Base-by-base conservation (phyloP, 2,329 filamentous ascomycete genomes). In the Sclerotinia subarctica region DNA sequence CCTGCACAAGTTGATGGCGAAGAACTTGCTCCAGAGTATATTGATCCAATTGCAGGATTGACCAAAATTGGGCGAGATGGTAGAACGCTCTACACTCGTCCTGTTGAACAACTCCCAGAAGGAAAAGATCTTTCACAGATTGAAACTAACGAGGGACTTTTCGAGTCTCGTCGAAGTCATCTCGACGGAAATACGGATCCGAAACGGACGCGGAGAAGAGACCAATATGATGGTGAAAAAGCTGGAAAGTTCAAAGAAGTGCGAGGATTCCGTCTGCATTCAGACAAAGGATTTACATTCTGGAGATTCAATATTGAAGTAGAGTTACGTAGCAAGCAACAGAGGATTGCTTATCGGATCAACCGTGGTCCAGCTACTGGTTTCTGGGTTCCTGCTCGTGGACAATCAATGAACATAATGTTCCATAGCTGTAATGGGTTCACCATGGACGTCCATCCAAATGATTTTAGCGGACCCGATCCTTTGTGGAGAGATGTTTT, bases 401-500 rank as follows among this genome's bases (percentile, higher is more conserved):
- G 88, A 21, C 85, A 96, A 77, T 87, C 91, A 2, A 99, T 99
- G 95, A 97, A 98, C 80, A 92, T 97, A 77, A 97, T 98, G 93
- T 99, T 97, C 81, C 87, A 98, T 81, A 97, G 91, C 77, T 97
- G 95, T 82, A 99, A 99, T 78, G 95, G 96, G 2, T 99, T 99
- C 82, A 94, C 92, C 74, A 78, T 90, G 64, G 90, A 86, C 68
- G 91, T 91, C 32, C 89, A 96, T 70, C 82, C 93, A 0, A 85
- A 96, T 76, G 84, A 89, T 57, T 90, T 97, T 77, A 95, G 90
- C 76, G 95, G 95, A 0, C 95, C 96, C 0, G 95, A 99, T 79
- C 95, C 95, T 1, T 85, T 99, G 80, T 99, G 96, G 95, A 90
- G 94, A 67, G 95, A 99, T 77, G 93, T 98, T 7, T 83, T 98